Evolutionary conservation across 2,329 filamentous ascomycete genomes (phyloP).

Genomic region (Diaporthe aspalathi): DNA sequence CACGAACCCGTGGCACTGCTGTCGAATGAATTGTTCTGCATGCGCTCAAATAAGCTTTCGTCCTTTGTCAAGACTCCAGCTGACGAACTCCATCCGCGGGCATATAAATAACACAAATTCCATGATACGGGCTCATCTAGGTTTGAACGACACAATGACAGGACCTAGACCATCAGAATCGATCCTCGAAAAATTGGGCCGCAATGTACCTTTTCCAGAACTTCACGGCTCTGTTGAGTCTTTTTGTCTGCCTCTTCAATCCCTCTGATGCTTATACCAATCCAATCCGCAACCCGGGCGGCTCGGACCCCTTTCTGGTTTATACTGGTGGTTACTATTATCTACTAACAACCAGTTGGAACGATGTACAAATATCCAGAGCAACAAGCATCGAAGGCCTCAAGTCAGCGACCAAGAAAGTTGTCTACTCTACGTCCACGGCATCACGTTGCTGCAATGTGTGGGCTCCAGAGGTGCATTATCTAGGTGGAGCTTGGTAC

Average conservation of each 20-base stretch:
- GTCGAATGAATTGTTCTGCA: neutral
- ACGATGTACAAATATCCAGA: slow-evolving; percentile 64
- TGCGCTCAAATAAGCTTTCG: slow-evolving; percentile 29
- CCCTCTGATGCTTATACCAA: slow-evolving; percentile 58
- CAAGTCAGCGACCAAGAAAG: slow-evolving; percentile 63
- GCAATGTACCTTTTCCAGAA: slow-evolving; percentile 10
- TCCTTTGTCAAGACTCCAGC: neutral
- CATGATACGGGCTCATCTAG: neutral
- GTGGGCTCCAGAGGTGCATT: slow-evolving; percentile 69
- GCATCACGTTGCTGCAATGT: slow-evolving; percentile 64
- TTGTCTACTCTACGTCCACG: slow-evolving; percentile 61
- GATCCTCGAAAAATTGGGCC: neutral
- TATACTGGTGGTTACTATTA: slow-evolving; percentile 67
- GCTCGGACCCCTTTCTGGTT: slow-evolving; percentile 65
- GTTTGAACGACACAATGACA: no score
- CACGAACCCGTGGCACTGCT: neutral
- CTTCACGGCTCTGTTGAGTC: slow-evolving; percentile 40
- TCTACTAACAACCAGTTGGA: slow-evolving; percentile 67
- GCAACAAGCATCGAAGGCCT: slow-evolving; percentile 65
- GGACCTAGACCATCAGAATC: neutral
- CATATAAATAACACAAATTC: neutral
- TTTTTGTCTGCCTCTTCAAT: slow-evolving; percentile 40
- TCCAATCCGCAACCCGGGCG: slow-evolving; percentile 60
- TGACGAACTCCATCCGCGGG: neutral
- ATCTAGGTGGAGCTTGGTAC: slow-evolving; percentile 61